These are phyloP conservation scores for Pseudognaphalium luteoalbum DNA, from an alignment of 129 eudicot genomes.

Conservation along the genomic window DNA sequence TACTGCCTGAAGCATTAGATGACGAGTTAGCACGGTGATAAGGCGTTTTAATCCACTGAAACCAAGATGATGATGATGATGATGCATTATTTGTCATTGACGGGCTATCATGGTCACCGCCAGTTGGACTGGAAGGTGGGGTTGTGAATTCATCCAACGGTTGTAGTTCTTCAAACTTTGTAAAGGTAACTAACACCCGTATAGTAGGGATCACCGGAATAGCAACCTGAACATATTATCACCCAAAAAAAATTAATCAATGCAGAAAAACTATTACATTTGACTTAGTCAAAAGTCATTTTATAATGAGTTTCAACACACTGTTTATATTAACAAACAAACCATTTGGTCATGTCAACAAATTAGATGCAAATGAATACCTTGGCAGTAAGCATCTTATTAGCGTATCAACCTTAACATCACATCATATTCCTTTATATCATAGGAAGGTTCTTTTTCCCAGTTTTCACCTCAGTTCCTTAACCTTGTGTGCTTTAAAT, in stretches of 20 bases:
- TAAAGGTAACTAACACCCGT: slow-evolving; percentile 85
- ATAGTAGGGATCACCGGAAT: slow-evolving; percentile 92
- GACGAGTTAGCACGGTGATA: slow-evolving; percentile 58
- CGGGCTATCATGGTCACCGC: slow-evolving; percentile 58
- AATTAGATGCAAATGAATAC: background rate
- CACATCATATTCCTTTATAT: background rate
- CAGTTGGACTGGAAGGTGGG: slow-evolving; percentile 91
- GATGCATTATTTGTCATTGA: slow-evolving; percentile 25
- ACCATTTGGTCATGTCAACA: background rate
- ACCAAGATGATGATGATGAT: slow-evolving; percentile 75
- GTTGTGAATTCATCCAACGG: slow-evolving; percentile 88
- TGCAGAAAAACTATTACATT: background rate
- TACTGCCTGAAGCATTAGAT: slow-evolving; percentile 49
- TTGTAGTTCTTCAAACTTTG: slow-evolving; percentile 84
- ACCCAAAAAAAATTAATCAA: background rate
- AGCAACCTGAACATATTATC: slow-evolving; percentile 61
- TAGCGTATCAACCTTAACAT: background rate
- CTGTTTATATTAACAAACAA: background rate
- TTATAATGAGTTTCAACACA: background rate
- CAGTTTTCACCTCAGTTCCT: background rate
- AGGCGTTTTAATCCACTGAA: slow-evolving; percentile 92
- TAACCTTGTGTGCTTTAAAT: background rate
- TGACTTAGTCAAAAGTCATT: background rate
- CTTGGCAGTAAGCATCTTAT: background rate
- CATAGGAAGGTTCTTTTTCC: background rate